Evolutionary conservation across 2,329 filamentous ascomycete species (phyloP), one percentile per base, ranked within the genome.

Genomic region (Paecilomyces dactylethromorphus): DNA sequence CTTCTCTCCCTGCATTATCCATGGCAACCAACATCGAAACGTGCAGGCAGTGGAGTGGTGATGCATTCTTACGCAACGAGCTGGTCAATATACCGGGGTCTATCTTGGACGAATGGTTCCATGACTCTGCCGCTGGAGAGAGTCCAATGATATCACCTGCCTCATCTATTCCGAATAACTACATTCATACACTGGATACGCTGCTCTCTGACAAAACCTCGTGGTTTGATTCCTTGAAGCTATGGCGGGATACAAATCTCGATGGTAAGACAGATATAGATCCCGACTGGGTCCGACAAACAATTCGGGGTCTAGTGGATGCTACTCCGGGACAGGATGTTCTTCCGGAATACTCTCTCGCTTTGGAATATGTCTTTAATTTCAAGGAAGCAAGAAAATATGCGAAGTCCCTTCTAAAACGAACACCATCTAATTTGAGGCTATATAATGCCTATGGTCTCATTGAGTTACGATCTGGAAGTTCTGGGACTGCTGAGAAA

Each of bases 381-480:
- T 77, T 82, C 0, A 68, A 72, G 0, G 78, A 75, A 1, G 84
- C 86, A 26, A 87, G 84, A 64, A 95, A 91, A 68, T 78, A 82
- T 6, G 90, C 91, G 0, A 96, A 91, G 66, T 74, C 75, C 6
- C 76, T 96, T 0, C 74, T 97, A n/a, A 93, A 89, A 68, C 81
- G 80, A 54, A 83, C 84, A 58, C 79, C 86, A 0, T 79, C 84
- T 0, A 88, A 85, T 64, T 71, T 90, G 2, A 77, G 80, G 13
- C 77, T 97, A 0, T 97, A 95, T 73, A 89, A 91, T 64, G 85
- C 87, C 0, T 96, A 93, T 68, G 90, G 88, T 0, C 74, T 91
- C 13, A 84, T 91, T 3, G 90, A 96, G 71, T 80, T 76, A 63
- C 77, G 78, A 1, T 81, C 81, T 31, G 84, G 81, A 0, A 87